These are phyloP conservation scores for Sinapis alba DNA, from an alignment of 441 rosid genomes.

Conservation along the genomic window DNA sequence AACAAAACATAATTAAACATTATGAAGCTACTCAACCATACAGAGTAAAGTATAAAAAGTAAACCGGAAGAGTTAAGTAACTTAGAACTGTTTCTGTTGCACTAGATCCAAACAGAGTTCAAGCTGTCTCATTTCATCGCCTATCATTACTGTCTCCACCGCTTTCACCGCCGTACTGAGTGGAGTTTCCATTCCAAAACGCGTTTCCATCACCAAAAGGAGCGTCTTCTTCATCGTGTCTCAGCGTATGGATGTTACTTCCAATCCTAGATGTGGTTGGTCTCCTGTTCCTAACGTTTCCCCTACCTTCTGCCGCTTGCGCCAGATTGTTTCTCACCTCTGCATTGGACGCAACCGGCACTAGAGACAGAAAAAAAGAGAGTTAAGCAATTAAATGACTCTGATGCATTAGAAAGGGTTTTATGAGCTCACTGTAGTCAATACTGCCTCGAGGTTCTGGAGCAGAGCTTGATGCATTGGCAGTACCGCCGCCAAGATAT, in stretches of 20 bases:
- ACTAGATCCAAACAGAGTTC: neutral
- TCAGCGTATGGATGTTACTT: constrained; percentile 79
- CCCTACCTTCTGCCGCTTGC: constrained; percentile 45
- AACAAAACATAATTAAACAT: neutral
- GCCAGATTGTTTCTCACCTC: constrained; percentile 43
- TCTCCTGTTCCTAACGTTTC: constrained; percentile 46
- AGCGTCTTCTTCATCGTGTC: constrained; percentile 65
- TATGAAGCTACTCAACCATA: neutral
- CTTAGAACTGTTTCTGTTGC: neutral
- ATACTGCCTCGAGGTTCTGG: constrained; percentile 47
- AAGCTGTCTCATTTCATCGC: constrained; percentile 6
- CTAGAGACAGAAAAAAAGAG: constrained; percentile 36
- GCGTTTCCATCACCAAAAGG: constrained; percentile 60
- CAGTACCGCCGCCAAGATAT: constrained; percentile 58
- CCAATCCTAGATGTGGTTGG: constrained; percentile 53
- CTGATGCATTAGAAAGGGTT: neutral
- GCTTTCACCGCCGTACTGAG: constrained; percentile 63
- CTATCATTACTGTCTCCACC: constrained; percentile 40
- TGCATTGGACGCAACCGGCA: constrained; percentile 47
- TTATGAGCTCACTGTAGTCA: constrained; percentile 46
- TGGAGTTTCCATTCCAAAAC: constrained; percentile 93
- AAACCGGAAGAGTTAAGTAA: neutral
- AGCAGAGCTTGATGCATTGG: constrained; percentile 51
- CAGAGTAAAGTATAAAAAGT: neutral
- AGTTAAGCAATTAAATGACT: constrained; percentile 14